A percentile compares a stretch with the other conserved stretches of the same genome.
These are phyloP conservation scores for Protomyces lactucae-debilis DNA, from an alignment of 1,139 yeast species.

Conservation along the genomic window DNA sequence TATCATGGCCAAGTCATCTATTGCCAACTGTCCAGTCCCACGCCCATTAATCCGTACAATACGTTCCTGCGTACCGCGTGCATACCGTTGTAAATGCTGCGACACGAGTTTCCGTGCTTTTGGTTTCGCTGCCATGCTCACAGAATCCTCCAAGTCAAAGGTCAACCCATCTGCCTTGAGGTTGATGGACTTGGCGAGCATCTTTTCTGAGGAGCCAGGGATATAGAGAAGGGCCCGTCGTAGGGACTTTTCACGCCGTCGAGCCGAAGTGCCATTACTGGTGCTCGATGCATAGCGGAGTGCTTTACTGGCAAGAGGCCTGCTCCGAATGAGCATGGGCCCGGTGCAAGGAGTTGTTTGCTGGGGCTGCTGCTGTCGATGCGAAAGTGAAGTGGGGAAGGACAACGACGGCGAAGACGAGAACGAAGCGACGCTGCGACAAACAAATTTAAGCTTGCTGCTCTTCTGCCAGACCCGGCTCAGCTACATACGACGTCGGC, in stretches of 20 bases:
- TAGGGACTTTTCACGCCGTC: background rate
- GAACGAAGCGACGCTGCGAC: no score
- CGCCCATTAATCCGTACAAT: slow-evolving; percentile 13
- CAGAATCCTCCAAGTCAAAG: slow-evolving; percentile 19
- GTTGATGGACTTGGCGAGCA: slow-evolving; percentile 11
- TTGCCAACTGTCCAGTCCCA: slow-evolving; percentile 8
- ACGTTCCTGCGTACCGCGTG: slow-evolving; percentile 9
- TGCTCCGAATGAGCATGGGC: background rate
- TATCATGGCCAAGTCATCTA: slow-evolving; percentile 4
- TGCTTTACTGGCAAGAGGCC: background rate
- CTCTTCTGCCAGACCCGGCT: no score
- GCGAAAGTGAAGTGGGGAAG: no score
- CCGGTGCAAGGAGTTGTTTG: background rate
- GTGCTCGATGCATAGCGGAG: background rate
- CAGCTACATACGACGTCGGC: no score
- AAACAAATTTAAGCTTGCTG: no score
- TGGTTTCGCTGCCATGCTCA: background rate
- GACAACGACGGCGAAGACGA: no score
- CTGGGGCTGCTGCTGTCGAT: no score
- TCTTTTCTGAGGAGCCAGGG: slow-evolving; percentile 24
- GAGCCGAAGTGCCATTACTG: background rate
- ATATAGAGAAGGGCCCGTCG: slow-evolving; percentile 17
- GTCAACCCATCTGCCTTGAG: slow-evolving; percentile 15
- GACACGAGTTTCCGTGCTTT: slow-evolving; percentile 4
- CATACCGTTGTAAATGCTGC: background rate